These are phyloP conservation scores for Ustilago curta DNA, from an alignment of 1,284 basidiomycete genomes.

Conservation along the genomic window DNA sequence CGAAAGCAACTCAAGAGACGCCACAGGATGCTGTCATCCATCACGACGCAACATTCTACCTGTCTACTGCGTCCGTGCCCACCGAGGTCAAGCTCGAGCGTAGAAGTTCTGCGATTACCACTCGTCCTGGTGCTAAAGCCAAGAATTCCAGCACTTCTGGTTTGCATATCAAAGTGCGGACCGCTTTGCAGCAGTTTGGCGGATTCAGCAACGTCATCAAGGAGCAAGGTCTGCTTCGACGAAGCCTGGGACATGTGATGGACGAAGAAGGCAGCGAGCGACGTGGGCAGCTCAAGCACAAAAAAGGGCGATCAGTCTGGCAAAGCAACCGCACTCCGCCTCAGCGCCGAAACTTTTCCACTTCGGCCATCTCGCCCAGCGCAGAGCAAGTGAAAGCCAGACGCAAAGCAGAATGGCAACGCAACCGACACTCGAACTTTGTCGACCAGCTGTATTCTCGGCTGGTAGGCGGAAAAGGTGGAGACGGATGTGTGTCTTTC, in stretches of 20 bases:
- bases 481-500: constrained; percentile 68
- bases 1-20: constrained; percentile 21
- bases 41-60: constrained; percentile 29
- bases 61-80: constrained; percentile 18
- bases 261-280: background rate
- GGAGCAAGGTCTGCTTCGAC: constrained; percentile 8
- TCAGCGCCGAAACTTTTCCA: constrained; percentile 13
- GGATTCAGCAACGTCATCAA: constrained; percentile 29
- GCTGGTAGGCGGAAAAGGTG: constrained; percentile 62
- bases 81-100: constrained; percentile 46
- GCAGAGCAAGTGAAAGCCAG: constrained; percentile 36
- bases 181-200: constrained; percentile 28
- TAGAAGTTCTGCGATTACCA: constrained; percentile 9
- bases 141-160: background rate
- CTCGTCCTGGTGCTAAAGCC: constrained; percentile 12
- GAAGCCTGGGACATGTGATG: background rate
- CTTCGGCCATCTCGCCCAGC: constrained; percentile 8
- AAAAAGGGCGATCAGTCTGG: background rate
- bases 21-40: constrained; percentile 38
- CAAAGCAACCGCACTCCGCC: constrained; percentile 7
- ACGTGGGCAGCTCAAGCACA: background rate
- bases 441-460: constrained; percentile 60
- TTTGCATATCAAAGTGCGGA: constrained; percentile 13
- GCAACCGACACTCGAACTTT: constrained; percentile 58
- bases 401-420: constrained; percentile 60